A percentile compares a stretch with the other conserved stretches of the same genome.
phyloP scores from a whole-genome alignment of 75 land plant species.

The Pinus taeda region DNA sequence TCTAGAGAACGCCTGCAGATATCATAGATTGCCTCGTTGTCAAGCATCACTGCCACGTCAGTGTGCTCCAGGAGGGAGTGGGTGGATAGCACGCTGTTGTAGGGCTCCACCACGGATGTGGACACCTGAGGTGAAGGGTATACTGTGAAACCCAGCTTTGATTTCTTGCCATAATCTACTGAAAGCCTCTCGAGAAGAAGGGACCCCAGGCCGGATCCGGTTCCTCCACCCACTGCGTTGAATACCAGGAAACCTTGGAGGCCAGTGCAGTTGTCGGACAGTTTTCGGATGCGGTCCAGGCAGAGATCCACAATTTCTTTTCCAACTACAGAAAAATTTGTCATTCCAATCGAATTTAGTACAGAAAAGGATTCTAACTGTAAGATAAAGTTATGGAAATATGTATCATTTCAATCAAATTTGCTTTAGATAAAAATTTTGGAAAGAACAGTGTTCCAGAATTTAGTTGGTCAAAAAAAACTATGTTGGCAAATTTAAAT shows the following conservation, averaged over 20 bases:
- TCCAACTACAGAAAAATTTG: slow-evolving; percentile 34
- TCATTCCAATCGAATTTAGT: too few species aligned
- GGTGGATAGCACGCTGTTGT: slow-evolving; percentile 19
- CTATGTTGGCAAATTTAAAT: too few species aligned
- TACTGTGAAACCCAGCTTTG: slow-evolving; percentile 76
- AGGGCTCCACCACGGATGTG: slow-evolving; percentile 72
- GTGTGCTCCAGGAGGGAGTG: slow-evolving; percentile 69
- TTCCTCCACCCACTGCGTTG: slow-evolving; percentile 73
- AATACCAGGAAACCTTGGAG: slow-evolving; percentile 78
- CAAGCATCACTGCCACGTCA: slow-evolving; percentile 59
- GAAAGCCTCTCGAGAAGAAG: slow-evolving; percentile 77
- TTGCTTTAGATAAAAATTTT: not conserved
- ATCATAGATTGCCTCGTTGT: slow-evolving; percentile 76
- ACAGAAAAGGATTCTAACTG: too few species aligned
- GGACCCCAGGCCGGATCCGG: slow-evolving; percentile 75
- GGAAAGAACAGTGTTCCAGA: too few species aligned
- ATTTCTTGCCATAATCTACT: slow-evolving; percentile 62
- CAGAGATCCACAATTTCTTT: slow-evolving; percentile 86
- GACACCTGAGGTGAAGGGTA: slow-evolving; percentile 83
- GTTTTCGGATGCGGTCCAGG: slow-evolving; percentile 70
- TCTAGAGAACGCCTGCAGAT: slow-evolving; percentile 74
- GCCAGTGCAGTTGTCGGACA: slow-evolving; percentile 84
- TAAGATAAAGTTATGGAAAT: too few species aligned
- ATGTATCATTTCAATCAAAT: too few species aligned
- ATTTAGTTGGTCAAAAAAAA: too few species aligned